phyloP scores from a whole-genome alignment of 2,329 filamentous ascomycete species.

The Arachnopeziza araneosa region DNA sequence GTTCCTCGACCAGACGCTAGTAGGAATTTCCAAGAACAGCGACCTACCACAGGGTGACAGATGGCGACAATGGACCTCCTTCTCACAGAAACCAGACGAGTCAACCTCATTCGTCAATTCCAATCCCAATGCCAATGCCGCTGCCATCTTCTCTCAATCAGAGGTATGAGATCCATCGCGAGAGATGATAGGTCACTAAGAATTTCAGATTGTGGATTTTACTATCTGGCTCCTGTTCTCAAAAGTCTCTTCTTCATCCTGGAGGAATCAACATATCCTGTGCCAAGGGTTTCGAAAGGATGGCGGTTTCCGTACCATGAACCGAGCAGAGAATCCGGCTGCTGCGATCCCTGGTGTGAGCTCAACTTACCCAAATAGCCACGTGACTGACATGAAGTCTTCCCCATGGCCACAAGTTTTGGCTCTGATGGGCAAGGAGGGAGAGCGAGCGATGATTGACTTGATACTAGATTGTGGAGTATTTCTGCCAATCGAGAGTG shows the following conservation, averaged over 20 bases:
- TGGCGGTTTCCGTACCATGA: conserved; percentile 14
- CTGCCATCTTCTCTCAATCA: conserved; percentile 50
- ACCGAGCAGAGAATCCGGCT: conserved; percentile 25
- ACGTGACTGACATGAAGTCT: conserved; percentile 62
- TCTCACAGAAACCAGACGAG: conserved; percentile 60
- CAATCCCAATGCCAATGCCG: conserved; percentile 34
- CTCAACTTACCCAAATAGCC: conserved; percentile 60
- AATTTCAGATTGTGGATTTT: conserved; percentile 65
- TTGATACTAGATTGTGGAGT: conserved; percentile 73
- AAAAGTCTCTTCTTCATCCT: conserved; percentile 37
- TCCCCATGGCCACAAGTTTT: conserved; percentile 72
- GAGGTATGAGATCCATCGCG: conserved; percentile 46
- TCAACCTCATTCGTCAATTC: conserved; percentile 45
- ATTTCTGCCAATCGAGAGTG: conserved; percentile 57
- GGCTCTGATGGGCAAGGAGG: conserved; percentile 65
- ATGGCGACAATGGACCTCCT: conserved; percentile 51
- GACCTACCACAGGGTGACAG: conserved; percentile 33
- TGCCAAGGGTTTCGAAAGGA: conserved; percentile 73
- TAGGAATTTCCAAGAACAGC: conserved; percentile 23
- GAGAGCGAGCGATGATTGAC: conserved; percentile 71
- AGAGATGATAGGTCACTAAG: conserved; percentile 10
- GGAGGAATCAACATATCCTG: conserved; percentile 66
- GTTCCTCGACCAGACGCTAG: conserved; percentile 28
- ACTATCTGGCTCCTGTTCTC: conserved; percentile 73
- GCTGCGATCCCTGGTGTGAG: conserved; percentile 61